These are phyloP conservation scores for Strigomonas culicis DNA, from an alignment of 208 protist species.

Conservation along the genomic window DNA sequence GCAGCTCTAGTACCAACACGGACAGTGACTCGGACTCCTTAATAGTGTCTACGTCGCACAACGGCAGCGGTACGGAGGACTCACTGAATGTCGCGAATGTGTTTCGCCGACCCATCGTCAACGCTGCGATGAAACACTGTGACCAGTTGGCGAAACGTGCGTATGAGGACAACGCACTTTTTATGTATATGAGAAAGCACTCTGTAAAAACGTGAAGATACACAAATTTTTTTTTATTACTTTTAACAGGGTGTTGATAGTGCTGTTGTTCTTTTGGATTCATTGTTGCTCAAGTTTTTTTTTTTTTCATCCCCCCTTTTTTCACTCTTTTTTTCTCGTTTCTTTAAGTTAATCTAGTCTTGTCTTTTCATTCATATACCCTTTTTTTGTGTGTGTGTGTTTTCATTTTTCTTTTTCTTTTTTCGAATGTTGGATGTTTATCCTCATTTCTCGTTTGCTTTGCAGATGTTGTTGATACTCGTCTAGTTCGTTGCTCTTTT, in stretches of 20 bases:
- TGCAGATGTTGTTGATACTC: background rate
- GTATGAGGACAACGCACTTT: slow-evolving; percentile 68
- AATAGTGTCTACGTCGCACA: too few relatives aligned
- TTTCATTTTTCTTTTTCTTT: background rate
- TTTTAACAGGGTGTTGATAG: slow-evolving; percentile 8
- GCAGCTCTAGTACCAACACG: background rate
- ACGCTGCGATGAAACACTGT: slow-evolving; percentile 28
- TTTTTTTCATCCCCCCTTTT: slow-evolving; percentile 10
- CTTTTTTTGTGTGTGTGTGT: background rate
- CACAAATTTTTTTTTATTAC: too few relatives aligned
- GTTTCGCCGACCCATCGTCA: slow-evolving; percentile 34
- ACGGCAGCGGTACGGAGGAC: too few relatives aligned
- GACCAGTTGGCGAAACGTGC: slow-evolving; percentile 67
- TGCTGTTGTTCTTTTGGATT: slow-evolving; percentile 7
- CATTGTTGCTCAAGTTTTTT: slow-evolving; percentile 12
- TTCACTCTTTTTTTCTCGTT: slow-evolving; percentile 13
- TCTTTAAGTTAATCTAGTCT: slow-evolving; percentile 4
- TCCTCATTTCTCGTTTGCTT: slow-evolving; percentile 10
- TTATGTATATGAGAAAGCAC: slow-evolving; percentile 23
- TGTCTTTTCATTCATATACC: slow-evolving; percentile 7
- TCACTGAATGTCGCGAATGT: background rate
- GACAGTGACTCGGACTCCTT: too few relatives aligned
- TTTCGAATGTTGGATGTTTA: background rate
- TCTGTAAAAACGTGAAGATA: background rate
- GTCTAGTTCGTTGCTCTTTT: background rate